Evolutionary conservation across 2,329 filamentous ascomycete species (phyloP).

Genomic region (Cercospora janseana): DNA sequence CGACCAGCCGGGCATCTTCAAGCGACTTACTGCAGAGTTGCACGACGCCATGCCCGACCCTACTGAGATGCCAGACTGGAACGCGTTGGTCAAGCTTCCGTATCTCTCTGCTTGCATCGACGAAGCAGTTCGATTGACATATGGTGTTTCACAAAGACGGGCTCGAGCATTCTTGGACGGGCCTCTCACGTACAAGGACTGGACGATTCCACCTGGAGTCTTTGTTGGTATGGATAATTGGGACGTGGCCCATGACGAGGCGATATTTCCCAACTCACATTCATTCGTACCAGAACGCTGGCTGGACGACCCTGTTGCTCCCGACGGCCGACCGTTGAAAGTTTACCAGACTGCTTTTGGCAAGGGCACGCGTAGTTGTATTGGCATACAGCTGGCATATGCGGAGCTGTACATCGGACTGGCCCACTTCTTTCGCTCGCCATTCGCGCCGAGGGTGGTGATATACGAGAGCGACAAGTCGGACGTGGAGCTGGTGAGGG

Average conservation of each 20-base stretch:
- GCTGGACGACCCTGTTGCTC: slow-evolving; percentile 14
- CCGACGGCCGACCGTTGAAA: slow-evolving; percentile 16
- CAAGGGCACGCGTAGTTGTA: slow-evolving; percentile 18
- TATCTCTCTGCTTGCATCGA: slow-evolving; percentile 22
- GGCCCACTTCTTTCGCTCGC: slow-evolving; percentile 15
- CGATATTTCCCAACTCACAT: slow-evolving; percentile 19
- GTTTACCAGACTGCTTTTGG: slow-evolving; percentile 16
- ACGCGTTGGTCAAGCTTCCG: slow-evolving; percentile 20
- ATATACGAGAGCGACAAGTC: slow-evolving; percentile 9
- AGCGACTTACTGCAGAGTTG: slow-evolving; percentile 43
- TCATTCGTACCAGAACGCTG: slow-evolving; percentile 22
- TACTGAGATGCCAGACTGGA: slow-evolving; percentile 7
- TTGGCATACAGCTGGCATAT: slow-evolving; percentile 19
- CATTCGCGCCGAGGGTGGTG: slow-evolving; percentile 2
- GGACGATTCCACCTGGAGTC: slow-evolving; percentile 20
- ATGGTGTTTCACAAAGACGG: slow-evolving; percentile 22
- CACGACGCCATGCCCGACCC: slow-evolving; percentile 18
- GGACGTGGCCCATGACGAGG: slow-evolving; percentile 20
- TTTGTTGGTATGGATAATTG: slow-evolving; percentile 20
- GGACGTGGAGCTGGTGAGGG: slow-evolving; percentile 13
- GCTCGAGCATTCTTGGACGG: slow-evolving; percentile 16
- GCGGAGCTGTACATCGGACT: slow-evolving; percentile 16
- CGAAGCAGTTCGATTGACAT: slow-evolving; percentile 25
- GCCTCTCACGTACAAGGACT: slow-evolving; percentile 19
- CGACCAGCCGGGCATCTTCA: slow-evolving; percentile 35